Evolutionary conservation across 2,329 filamentous ascomycete genomes (phyloP).

Genomic region (Knoxdaviesia capensis): DNA sequence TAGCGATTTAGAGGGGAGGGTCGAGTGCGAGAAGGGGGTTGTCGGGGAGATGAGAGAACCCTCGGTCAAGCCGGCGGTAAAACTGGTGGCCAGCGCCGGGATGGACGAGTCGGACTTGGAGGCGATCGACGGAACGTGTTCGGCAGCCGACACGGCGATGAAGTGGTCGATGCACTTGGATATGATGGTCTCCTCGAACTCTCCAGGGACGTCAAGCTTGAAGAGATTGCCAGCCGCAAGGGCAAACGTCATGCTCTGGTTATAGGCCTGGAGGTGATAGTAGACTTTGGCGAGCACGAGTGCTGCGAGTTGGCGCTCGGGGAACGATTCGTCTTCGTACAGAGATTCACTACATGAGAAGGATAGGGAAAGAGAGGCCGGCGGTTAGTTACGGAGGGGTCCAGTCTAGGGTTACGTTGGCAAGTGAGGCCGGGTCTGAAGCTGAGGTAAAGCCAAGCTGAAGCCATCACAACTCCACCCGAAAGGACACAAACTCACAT

Average conservation of each 20-base stretch:
- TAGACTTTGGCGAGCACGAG: slow-evolving; percentile 95
- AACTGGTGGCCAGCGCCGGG: slow-evolving; percentile 62
- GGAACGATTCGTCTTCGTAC: slow-evolving; percentile 90
- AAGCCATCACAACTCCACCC: background rate
- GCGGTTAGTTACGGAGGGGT: slow-evolving; percentile 4
- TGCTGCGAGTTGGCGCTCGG: slow-evolving; percentile 82
- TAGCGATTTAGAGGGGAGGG: slow-evolving; percentile 80
- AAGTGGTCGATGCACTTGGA: slow-evolving; percentile 97
- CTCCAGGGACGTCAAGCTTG: slow-evolving; percentile 73
- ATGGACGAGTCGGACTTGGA: slow-evolving; percentile 24
- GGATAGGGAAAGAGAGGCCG: background rate
- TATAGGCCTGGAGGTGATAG: slow-evolving; percentile 96
- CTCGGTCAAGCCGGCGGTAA: slow-evolving; percentile 46
- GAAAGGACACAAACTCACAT: slow-evolving; percentile 39
- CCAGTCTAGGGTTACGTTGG: background rate
- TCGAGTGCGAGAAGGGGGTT: slow-evolving; percentile 87
- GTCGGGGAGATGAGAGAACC: slow-evolving; percentile 66
- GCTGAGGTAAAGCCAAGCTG: background rate
- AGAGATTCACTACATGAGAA: slow-evolving; percentile 57
- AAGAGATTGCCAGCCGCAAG: slow-evolving; percentile 88
- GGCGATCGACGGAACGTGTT: slow-evolving; percentile 21
- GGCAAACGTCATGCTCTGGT: slow-evolving; percentile 97
- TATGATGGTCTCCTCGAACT: slow-evolving; percentile 98
- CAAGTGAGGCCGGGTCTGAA: background rate
- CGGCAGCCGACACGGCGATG: slow-evolving; percentile 49